Evolutionary conservation across 2,329 filamentous ascomycete species (phyloP).

Genomic region (Chlorencoelia australis): DNA sequence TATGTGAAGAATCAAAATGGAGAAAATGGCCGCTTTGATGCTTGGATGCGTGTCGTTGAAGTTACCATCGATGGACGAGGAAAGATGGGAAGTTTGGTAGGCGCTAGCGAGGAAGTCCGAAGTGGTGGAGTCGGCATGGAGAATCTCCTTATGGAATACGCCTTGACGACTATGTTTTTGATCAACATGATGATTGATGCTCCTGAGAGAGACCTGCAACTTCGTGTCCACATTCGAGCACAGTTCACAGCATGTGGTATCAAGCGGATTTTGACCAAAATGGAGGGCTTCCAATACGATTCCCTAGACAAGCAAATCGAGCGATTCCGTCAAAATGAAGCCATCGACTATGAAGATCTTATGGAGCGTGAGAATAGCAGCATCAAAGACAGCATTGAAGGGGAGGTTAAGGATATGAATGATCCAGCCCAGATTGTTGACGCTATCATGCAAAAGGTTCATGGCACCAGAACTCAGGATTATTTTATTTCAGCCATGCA

Average conservation of each 20-base stretch:
- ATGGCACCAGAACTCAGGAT: conserved; percentile 78
- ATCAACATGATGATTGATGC: conserved; percentile 96
- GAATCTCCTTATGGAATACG: conserved; percentile 98
- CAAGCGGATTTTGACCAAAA: conserved; percentile 88
- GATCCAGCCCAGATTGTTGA: conserved; percentile 91
- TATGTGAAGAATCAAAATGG: conserved; percentile 77
- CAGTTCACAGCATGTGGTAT: conserved; percentile 95
- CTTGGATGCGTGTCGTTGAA: conserved; percentile 97
- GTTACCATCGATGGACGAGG: conserved; percentile 93
- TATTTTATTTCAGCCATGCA: conserved; percentile 95
- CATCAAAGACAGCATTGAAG: conserved; percentile 62
- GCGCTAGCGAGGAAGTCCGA: conserved; percentile 90
- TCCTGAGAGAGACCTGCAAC: conserved; percentile 76
- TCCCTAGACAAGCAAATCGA: conserved; percentile 98
- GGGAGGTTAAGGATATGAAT: conserved; percentile 78
- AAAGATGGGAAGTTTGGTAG: conserved; percentile 97
- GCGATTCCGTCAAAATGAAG: conserved; percentile 84
- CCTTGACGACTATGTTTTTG: conserved; percentile 84
- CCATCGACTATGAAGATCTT: conserved; percentile 96
- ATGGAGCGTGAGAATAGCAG: conserved; percentile 84
- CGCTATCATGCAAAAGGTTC: conserved; percentile 76
- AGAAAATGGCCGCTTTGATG: conserved; percentile 92
- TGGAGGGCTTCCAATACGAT: conserved; percentile 98
- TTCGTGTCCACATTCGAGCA: conserved; percentile 87
- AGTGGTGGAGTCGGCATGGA: conserved; percentile 97